These are phyloP conservation scores for Entomortierella chlamydospora DNA, from an alignment of 192 early-diverging fungal genomes.

Conservation along the genomic window DNA sequence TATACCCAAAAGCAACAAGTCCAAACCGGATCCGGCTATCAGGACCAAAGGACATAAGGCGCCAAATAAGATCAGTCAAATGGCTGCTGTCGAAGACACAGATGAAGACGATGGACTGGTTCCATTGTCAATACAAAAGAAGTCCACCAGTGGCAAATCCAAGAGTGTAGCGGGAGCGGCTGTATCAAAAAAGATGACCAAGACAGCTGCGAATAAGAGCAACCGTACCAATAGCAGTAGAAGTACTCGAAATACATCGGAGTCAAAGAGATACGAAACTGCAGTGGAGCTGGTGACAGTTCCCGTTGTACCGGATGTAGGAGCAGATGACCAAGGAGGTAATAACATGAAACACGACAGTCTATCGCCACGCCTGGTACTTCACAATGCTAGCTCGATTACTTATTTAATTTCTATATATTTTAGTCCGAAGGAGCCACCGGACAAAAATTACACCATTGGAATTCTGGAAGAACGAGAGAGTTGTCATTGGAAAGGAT, in stretches of 20 bases:
- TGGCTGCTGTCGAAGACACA: not conserved
- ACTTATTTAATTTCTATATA: not conserved
- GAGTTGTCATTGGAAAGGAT: conserved; percentile 7
- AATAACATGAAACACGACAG: not conserved
- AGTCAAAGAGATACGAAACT: not conserved
- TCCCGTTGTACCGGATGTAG: conserved; percentile 14
- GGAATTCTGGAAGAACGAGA: conserved; percentile 49
- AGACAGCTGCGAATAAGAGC: not conserved
- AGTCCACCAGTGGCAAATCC: not conserved
- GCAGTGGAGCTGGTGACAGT: conserved; percentile 10
- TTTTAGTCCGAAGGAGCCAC: conserved; percentile 27
- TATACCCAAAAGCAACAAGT: not conserved
- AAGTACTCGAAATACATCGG: not conserved
- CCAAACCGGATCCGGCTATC: not conserved
- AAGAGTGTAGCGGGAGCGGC: not conserved
- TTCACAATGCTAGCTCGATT: not conserved
- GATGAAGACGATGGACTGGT: not conserved
- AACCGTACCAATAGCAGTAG: not conserved
- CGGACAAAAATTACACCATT: conserved; percentile 27
- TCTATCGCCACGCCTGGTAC: no score
- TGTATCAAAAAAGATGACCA: not conserved
- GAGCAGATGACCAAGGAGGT: conserved; percentile 2
- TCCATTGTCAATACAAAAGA: not conserved
- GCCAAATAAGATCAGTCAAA: not conserved
- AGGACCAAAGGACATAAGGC: not conserved